phyloP scores from a whole-genome alignment of 2,329 filamentous ascomycete species.

The Tetracladium maxilliforme region DNA sequence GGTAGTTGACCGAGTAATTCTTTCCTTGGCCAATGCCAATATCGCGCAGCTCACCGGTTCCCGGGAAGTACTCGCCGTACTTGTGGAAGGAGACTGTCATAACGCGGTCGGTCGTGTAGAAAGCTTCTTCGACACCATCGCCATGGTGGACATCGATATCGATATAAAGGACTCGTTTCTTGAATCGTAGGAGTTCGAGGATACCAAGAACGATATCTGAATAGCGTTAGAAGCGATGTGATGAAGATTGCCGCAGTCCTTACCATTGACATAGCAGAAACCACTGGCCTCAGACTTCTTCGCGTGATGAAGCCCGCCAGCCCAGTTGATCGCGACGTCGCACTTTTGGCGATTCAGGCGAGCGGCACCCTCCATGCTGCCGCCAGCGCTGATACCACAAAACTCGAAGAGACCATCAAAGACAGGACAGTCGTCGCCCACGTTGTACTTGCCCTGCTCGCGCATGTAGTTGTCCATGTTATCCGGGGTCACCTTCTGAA shows the following conservation, averaged over 20 bases:
- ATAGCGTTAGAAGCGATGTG: constrained; percentile 22
- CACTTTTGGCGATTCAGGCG: constrained; percentile 83
- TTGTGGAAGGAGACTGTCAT: constrained; percentile 95
- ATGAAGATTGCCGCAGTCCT: constrained; percentile 22
- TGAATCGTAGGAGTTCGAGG: constrained; percentile 76
- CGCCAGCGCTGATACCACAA: constrained; percentile 86
- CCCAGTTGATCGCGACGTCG: constrained; percentile 98
- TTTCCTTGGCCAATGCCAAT: constrained; percentile 80
- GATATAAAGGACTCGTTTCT: constrained; percentile 93
- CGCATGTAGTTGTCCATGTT: constrained; percentile 92
- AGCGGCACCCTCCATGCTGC: constrained; percentile 83
- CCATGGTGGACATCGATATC: constrained; percentile 93
- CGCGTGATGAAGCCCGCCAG: constrained; percentile 89
- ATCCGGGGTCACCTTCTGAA: constrained; percentile 90
- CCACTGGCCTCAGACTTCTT: constrained; percentile 94
- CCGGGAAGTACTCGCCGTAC: constrained; percentile 92
- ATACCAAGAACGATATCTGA: constrained; percentile 91
- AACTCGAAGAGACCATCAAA: constrained; percentile 98
- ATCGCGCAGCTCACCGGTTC: constrained; percentile 75
- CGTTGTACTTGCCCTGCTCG: constrained; percentile 87
- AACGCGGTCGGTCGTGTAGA: constrained; percentile 83
- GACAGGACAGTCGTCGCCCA: constrained; percentile 92
- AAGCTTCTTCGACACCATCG: constrained; percentile 85
- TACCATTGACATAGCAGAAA: constrained; percentile 97
- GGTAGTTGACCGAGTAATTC: constrained; percentile 83